These are phyloP conservation scores for Lipomyces sp. DNA, from an alignment of 805 yeast species.

Conservation along the genomic window DNA sequence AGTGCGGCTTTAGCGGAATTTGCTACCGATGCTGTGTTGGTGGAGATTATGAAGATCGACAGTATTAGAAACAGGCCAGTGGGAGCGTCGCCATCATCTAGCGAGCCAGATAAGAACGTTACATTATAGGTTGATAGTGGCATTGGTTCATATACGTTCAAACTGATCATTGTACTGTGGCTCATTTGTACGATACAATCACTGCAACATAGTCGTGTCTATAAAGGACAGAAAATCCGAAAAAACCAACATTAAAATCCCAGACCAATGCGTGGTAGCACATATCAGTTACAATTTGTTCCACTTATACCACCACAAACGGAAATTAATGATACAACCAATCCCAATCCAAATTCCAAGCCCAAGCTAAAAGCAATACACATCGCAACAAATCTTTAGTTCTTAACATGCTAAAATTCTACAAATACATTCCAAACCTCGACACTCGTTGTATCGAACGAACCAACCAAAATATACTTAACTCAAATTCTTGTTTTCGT, in stretches of 20 bases:
- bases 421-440: background rate
- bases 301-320: conserved; percentile 1
- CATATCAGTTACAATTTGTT: background rate
- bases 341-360: conserved; percentile 2
- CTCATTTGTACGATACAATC: background rate
- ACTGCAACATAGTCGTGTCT: background rate
- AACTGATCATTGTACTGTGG: background rate
- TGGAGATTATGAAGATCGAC: conserved; percentile 4
- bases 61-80: background rate
- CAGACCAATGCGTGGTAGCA: background rate
- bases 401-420: background rate
- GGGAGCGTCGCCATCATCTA: background rate
- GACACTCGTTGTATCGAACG: background rate
- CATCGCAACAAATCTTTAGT: background rate
- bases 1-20: background rate
- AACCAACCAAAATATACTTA: background rate
- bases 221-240: background rate
- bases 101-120: background rate
- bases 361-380: background rate
- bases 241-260: background rate
- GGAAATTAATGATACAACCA: background rate
- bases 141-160: background rate
- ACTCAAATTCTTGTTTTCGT: conserved; percentile 4
- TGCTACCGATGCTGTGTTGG: background rate
- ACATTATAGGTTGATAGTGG: background rate